Evolutionary conservation across 2,329 filamentous ascomycete genomes (phyloP).

Genomic region (Helicocarpus griseus): DNA sequence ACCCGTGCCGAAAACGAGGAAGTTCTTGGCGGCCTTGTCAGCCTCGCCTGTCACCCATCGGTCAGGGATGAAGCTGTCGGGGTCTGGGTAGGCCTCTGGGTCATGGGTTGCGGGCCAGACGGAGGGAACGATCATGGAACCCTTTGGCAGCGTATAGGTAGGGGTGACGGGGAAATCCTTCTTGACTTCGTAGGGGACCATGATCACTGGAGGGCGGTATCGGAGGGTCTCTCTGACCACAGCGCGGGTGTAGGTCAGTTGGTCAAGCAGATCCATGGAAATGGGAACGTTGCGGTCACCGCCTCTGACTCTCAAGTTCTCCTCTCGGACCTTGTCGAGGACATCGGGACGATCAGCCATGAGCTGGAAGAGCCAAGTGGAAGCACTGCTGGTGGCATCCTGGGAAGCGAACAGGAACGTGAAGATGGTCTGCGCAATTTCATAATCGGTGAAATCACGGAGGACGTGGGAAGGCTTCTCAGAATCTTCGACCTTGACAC

Average conservation of each 20-base stretch:
- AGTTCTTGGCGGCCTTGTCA: constrained; percentile 90
- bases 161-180: constrained; percentile 87
- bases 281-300: constrained; percentile 63
- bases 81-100: constrained; percentile 81
- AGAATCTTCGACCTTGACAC: constrained; percentile 55
- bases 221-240: constrained; percentile 85
- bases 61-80: constrained; percentile 81
- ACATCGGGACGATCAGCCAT: constrained; percentile 90
- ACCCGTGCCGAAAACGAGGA: constrained; percentile 87
- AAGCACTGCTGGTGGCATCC: constrained; percentile 88
- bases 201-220: constrained; percentile 90
- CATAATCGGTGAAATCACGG: constrained; percentile 78
- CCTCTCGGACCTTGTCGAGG: constrained; percentile 79
- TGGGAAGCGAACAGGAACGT: constrained; percentile 96
- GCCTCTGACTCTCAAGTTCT: constrained; percentile 69
- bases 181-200: constrained; percentile 93
- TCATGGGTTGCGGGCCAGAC: constrained; percentile 87
- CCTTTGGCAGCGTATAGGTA: constrained; percentile 85
- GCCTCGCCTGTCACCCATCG: constrained; percentile 85
- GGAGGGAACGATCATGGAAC: constrained; percentile 88
- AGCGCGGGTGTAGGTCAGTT: constrained; percentile 79
- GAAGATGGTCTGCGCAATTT: constrained; percentile 89
- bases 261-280: constrained; percentile 78
- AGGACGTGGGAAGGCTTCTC: constrained; percentile 77
- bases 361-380: constrained; percentile 91